Evolutionary conservation across 2,329 filamentous ascomycete species (phyloP).

Genomic region (Fusarium humuli): DNA sequence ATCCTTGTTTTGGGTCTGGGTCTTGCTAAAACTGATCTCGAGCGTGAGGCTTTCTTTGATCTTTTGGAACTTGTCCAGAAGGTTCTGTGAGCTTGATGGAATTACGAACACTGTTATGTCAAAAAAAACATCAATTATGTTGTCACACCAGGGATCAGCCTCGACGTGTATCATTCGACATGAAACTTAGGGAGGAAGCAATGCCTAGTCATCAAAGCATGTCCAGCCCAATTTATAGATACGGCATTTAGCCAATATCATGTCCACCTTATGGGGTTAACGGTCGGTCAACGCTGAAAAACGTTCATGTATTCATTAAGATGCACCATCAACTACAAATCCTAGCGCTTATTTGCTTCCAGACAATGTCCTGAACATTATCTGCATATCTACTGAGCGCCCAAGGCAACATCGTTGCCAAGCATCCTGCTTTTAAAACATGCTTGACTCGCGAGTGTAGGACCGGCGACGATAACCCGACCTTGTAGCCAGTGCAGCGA

Average conservation of each 20-base stretch:
- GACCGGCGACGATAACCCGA: slow-evolving; percentile 19
- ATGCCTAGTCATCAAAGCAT: background rate
- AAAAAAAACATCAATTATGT: no score
- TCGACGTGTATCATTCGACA: background rate
- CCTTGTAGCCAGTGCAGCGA: slow-evolving; percentile 16
- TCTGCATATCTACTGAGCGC: slow-evolving; percentile 38
- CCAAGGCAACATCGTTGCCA: slow-evolving; percentile 34
- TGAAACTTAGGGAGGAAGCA: background rate
- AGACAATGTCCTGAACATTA: slow-evolving; percentile 41
- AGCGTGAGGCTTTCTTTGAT: slow-evolving; percentile 72
- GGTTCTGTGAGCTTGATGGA: slow-evolving; percentile 57
- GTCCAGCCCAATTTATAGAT: background rate
- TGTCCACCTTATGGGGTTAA: background rate
- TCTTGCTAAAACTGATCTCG: slow-evolving; percentile 61
- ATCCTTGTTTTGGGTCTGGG: slow-evolving; percentile 73
- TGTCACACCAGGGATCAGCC: background rate
- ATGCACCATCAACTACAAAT: slow-evolving; percentile 43
- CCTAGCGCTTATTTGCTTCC: slow-evolving; percentile 36
- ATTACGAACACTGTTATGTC: background rate
- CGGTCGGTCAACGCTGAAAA: slow-evolving; percentile 1
- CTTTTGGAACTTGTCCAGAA: slow-evolving; percentile 71
- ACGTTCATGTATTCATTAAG: slow-evolving; percentile 48
- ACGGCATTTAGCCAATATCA: background rate
- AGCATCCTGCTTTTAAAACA: slow-evolving; percentile 38
- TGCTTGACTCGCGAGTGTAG: slow-evolving; percentile 25